Percentiles rank a stretch among this genome's conserved stretches.
Evolutionary conservation across 2,329 filamentous ascomycete species (phyloP).

Genomic region (Sordariomycetes sp.): DNA sequence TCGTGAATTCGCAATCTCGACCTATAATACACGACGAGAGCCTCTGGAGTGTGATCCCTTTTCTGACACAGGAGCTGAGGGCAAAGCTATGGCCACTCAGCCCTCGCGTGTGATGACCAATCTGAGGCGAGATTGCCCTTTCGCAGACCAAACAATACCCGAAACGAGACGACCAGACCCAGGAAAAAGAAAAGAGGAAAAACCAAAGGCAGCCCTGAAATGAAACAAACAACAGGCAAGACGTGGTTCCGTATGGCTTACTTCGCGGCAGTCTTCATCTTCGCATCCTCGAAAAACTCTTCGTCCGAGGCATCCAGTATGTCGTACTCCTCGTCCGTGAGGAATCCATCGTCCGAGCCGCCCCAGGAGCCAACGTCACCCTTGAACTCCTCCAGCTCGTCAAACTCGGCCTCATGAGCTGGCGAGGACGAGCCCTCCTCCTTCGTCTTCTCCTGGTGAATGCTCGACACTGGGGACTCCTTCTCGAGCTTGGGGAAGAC

Average conservation of each 20-base stretch:
- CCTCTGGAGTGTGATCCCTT: not conserved
- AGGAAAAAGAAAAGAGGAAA: not conserved
- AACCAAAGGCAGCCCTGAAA: not conserved
- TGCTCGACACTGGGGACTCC: slow-evolving; percentile 75
- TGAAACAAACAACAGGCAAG: not conserved
- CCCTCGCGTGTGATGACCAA: not conserved
- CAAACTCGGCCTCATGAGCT: slow-evolving; percentile 15
- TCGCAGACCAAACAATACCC: not conserved
- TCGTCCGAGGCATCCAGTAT: slow-evolving; percentile 92
- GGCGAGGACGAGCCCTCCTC: slow-evolving; percentile 34
- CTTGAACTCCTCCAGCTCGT: slow-evolving; percentile 21
- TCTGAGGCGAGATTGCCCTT: not conserved
- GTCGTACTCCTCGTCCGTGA: slow-evolving; percentile 98
- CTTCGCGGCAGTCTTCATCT: slow-evolving; percentile 27
- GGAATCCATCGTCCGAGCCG: slow-evolving; percentile 61
- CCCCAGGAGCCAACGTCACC: slow-evolving; percentile 41
- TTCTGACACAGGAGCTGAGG: not conserved
- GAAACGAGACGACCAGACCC: not conserved
- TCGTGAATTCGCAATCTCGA: not conserved
- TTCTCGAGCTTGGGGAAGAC: slow-evolving; percentile 96
- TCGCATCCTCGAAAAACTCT: slow-evolving; percentile 55
- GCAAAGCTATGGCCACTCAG: not conserved
- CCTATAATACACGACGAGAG: not conserved
- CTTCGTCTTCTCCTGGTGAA: slow-evolving; percentile 48
- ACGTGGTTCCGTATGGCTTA: slow-evolving; percentile 9